Conservation (phyloP, 2,329 filamentous ascomycete genomes). For the Moelleriella libera region DNA sequence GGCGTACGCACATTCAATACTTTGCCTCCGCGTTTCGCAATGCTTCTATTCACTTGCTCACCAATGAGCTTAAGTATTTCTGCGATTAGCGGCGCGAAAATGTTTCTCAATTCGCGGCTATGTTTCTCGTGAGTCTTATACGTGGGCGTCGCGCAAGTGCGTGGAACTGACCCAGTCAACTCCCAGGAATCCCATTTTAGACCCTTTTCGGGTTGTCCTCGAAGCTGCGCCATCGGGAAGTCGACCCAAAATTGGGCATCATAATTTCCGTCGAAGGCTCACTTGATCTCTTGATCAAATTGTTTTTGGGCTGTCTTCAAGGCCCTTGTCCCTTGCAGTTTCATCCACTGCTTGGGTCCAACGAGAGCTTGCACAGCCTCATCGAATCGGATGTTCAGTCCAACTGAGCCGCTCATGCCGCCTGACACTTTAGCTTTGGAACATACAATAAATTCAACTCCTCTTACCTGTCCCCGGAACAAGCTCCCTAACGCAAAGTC, state of each 20-base stretch:
- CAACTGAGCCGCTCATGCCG: slow-evolving; percentile 11
- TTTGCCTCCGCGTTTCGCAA: neutral
- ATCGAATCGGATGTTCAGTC: slow-evolving; percentile 9
- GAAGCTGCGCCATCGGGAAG: slow-evolving; percentile 8
- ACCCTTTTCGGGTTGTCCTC: slow-evolving; percentile 5
- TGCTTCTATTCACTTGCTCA: neutral
- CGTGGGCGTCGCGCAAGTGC: neutral
- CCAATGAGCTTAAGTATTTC: slow-evolving; percentile 6
- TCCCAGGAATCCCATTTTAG: slow-evolving; percentile 7
- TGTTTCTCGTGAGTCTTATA: neutral
- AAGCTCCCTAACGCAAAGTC: slow-evolving; percentile 9
- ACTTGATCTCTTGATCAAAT: slow-evolving; percentile 10
- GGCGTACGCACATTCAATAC: neutral
- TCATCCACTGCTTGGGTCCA: slow-evolving; percentile 5
- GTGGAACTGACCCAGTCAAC: slow-evolving; percentile 8
- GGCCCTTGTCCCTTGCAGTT: slow-evolving; percentile 2
- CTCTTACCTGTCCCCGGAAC: slow-evolving; percentile 10
- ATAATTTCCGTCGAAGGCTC: slow-evolving; percentile 4
- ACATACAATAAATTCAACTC: neutral
- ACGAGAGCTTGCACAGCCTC: slow-evolving; percentile 7
- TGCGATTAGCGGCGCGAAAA: slow-evolving; percentile 9
- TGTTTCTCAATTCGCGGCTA: neutral
- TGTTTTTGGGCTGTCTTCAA: slow-evolving; percentile 5
- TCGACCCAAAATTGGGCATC: slow-evolving; percentile 7
- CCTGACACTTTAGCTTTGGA: slow-evolving; percentile 1